A percentile compares a stretch with the other conserved stretches of the same genome.
Conservation (phyloP, 2,329 filamentous ascomycete species). For the Epichloe amarillans region DNA sequence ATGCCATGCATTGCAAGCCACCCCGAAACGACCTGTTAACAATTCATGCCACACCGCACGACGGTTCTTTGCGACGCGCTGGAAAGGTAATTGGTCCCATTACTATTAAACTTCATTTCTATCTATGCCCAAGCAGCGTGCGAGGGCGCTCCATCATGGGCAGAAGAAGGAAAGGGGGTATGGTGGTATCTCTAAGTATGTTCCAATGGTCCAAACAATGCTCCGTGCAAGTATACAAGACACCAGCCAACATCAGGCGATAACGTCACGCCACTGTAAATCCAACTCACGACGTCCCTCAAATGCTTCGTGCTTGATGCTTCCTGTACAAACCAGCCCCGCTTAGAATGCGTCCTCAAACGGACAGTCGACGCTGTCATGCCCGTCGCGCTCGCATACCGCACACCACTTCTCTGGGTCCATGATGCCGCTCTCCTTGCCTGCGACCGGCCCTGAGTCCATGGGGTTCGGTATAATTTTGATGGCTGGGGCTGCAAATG, state of each 20-base stretch:
- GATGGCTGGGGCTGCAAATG: slow-evolving; percentile 24
- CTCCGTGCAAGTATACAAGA: slow-evolving; percentile 11
- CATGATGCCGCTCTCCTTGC: slow-evolving; percentile 64
- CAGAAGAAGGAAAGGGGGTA: slow-evolving; percentile 11
- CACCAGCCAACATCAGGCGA: slow-evolving; percentile 4
- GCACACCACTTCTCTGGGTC: slow-evolving; percentile 93
- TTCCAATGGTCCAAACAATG: slow-evolving; percentile 15
- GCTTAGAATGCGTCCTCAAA: slow-evolving; percentile 64
- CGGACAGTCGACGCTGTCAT: slow-evolving; percentile 90
- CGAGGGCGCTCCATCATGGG: slow-evolving; percentile 7
- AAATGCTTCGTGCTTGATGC: neutral
- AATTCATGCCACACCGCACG: neutral
- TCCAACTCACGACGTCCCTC: neutral
- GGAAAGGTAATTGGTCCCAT: too few species aligned
- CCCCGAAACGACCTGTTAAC: neutral
- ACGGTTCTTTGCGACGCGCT: too few species aligned
- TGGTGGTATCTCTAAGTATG: slow-evolving; percentile 24
- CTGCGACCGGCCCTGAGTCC: slow-evolving; percentile 56
- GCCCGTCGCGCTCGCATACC: slow-evolving; percentile 87
- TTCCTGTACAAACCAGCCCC: neutral
- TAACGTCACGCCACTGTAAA: slow-evolving; percentile 10
- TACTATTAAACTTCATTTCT: slow-evolving; percentile 4
- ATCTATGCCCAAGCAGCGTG: slow-evolving; percentile 6
- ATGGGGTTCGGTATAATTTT: slow-evolving; percentile 46
- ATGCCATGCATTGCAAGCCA: too few species aligned